Percentiles rank a stretch among this genome's conserved stretches.
These are phyloP conservation scores for Xylariaceae sp. DNA, from an alignment of 2,329 filamentous ascomycete genomes.

Conservation along the genomic window DNA sequence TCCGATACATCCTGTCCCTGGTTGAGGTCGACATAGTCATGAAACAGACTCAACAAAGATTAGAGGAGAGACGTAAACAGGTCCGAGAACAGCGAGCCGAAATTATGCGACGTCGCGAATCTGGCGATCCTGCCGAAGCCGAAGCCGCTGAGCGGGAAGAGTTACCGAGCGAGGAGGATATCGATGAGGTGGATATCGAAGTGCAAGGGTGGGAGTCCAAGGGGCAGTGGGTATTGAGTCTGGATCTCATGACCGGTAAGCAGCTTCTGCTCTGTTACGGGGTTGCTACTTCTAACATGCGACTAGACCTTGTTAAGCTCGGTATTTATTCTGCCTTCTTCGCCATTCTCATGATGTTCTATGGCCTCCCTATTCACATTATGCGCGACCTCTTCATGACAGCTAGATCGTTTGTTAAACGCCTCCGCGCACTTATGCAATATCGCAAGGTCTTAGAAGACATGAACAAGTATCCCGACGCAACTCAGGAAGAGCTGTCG, in stretches of 20 bases:
- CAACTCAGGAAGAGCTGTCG: constrained; percentile 80
- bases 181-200: constrained; percentile 93
- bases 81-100: constrained; percentile 61
- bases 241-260: constrained; percentile 81
- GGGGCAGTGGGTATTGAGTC: constrained; percentile 85
- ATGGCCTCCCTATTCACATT: constrained; percentile 94
- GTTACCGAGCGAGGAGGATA: constrained; percentile 69
- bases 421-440: constrained; percentile 83
- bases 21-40: constrained; percentile 75
- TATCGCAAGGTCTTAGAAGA: constrained; percentile 91
- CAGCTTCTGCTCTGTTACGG: background rate
- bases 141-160: constrained; percentile 52
- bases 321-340: constrained; percentile 91
- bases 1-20: constrained; percentile 78
- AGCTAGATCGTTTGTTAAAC: constrained; percentile 85
- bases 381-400: constrained; percentile 95
- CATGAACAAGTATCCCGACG: constrained; percentile 94
- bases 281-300: constrained; percentile 17
- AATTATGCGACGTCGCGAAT: constrained; percentile 52
- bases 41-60: constrained; percentile 70
- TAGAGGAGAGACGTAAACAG: constrained; percentile 70
- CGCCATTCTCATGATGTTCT: constrained; percentile 88
- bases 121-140: constrained; percentile 49
- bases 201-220: constrained; percentile 97
- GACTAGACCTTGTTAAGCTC: constrained; percentile 83